Conservation (phyloP, 208 protist species). For the Crithidia acanthocephali region DNA sequence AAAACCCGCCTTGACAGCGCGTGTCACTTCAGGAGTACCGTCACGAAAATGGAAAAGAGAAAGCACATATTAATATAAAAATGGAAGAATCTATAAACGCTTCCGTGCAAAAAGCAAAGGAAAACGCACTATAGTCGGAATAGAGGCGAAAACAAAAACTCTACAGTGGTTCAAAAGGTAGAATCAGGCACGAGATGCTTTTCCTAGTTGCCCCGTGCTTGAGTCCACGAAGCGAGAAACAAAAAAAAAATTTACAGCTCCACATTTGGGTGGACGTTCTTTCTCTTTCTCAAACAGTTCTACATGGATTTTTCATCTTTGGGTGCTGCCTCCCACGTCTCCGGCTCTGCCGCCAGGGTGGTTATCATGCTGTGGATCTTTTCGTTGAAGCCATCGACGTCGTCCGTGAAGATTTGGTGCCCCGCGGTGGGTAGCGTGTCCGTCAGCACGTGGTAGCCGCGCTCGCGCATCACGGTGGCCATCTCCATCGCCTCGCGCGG, state of each 20-base stretch:
- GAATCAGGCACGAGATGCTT: background rate
- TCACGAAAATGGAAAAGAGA: too few relatives aligned
- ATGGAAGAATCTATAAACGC: too few relatives aligned
- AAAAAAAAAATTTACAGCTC: too few relatives aligned
- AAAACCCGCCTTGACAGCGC: too few relatives aligned
- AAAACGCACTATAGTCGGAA: background rate
- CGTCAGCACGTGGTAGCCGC: conserved; percentile 34
- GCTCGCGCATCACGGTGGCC: conserved; percentile 33
- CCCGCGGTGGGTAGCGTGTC: conserved; percentile 49
- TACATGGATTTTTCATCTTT: background rate
- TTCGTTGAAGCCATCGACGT: conserved; percentile 47
- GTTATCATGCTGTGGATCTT: conserved; percentile 29
- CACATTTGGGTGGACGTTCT: too few relatives aligned
- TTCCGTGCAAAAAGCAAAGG: too few relatives aligned
- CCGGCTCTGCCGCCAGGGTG: conserved; percentile 4
- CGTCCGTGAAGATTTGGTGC: conserved; percentile 67
- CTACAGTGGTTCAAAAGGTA: background rate
- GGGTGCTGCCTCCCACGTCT: background rate
- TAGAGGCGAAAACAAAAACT: background rate
- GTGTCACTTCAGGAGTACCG: too few relatives aligned
- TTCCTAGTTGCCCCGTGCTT: background rate
- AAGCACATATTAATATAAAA: too few relatives aligned
- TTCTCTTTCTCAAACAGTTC: too few relatives aligned
- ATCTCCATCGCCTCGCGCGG: conserved; percentile 36
- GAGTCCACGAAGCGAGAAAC: too few relatives aligned